Evolutionary conservation across 331 rosid species (phyloP).

Genomic region (Stylosanthes scabra): DNA sequence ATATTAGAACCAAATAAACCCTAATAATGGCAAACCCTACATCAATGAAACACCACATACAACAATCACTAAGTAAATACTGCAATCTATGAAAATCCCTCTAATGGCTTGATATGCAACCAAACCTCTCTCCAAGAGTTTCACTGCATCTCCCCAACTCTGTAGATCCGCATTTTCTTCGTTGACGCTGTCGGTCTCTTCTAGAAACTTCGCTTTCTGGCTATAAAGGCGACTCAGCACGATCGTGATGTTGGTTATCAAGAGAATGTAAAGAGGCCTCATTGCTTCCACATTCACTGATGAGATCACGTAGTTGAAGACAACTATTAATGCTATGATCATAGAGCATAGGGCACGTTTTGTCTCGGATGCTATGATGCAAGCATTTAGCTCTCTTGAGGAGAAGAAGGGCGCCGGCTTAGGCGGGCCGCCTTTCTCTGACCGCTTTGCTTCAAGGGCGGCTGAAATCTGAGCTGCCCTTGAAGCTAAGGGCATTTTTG

Average conservation of each 20-base stretch:
- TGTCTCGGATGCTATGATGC: constrained; percentile 70
- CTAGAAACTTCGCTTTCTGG: constrained; percentile 42
- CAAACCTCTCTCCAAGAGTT: constrained; percentile 85
- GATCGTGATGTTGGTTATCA: constrained; percentile 68
- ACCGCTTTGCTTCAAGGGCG: constrained; percentile 15
- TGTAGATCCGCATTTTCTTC: constrained; percentile 44
- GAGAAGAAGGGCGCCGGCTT: constrained; percentile 52
- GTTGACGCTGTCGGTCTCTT: constrained; percentile 41
- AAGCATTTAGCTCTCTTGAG: constrained; percentile 63
- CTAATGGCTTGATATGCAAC: constrained; percentile 74
- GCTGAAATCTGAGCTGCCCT: constrained; percentile 20
- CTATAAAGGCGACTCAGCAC: constrained; percentile 53
- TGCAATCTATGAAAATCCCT: constrained; percentile 73
- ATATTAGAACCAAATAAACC: background rate
- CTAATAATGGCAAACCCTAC: constrained; percentile 27
- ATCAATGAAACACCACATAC: constrained; percentile 66
- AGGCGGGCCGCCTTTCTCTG: background rate
- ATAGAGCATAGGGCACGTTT: constrained; percentile 60
- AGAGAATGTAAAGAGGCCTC: constrained; percentile 72
- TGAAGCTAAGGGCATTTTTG: background rate
- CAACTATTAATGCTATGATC: constrained; percentile 61
- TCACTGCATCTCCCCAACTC: constrained; percentile 75
- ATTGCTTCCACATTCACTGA: constrained; percentile 53
- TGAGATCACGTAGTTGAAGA: constrained; percentile 54
- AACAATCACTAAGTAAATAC: constrained; percentile 76